These are phyloP conservation scores for Pestalotiopsis sp. DNA, from an alignment of 2,329 filamentous ascomycete genomes.

Conservation along the genomic window DNA sequence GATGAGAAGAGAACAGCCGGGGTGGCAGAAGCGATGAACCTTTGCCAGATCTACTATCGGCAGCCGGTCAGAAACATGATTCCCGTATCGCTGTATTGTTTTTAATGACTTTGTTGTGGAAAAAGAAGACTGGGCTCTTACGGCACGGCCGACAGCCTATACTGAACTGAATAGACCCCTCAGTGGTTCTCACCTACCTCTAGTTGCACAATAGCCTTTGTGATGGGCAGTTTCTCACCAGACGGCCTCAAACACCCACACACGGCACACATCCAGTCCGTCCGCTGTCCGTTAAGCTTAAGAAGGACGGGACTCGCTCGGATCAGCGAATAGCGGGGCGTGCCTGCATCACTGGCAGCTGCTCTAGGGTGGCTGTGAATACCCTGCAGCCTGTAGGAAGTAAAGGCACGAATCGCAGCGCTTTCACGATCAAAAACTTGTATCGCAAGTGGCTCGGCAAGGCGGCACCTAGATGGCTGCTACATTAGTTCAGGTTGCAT, in stretches of 20 bases:
- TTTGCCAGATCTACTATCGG: not conserved
- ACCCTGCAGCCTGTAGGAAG: not conserved
- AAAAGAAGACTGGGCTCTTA: not conserved
- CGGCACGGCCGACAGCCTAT: not conserved
- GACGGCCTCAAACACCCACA: not conserved
- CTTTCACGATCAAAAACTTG: not conserved
- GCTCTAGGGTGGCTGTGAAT: conserved; percentile 10
- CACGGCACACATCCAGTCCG: too few species aligned
- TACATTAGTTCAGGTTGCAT: not conserved
- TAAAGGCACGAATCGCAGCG: not conserved
- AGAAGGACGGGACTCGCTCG: not conserved
- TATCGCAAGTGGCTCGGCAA: not conserved
- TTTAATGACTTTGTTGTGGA: not conserved
- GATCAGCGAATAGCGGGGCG: conserved; percentile 9
- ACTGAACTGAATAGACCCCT: not conserved
- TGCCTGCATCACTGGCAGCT: conserved; percentile 10
- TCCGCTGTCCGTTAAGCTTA: conserved; percentile 1
- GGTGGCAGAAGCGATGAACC: not conserved
- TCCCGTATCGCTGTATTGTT: not conserved
- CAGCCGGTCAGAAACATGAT: not conserved
- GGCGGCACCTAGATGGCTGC: not conserved
- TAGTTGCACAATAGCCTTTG: not conserved
- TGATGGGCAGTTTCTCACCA: not conserved
- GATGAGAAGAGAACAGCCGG: not conserved
- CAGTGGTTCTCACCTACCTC: not conserved